Conservation (phyloP, 257 asterid species). For the Linderniella brevidens region DNA sequence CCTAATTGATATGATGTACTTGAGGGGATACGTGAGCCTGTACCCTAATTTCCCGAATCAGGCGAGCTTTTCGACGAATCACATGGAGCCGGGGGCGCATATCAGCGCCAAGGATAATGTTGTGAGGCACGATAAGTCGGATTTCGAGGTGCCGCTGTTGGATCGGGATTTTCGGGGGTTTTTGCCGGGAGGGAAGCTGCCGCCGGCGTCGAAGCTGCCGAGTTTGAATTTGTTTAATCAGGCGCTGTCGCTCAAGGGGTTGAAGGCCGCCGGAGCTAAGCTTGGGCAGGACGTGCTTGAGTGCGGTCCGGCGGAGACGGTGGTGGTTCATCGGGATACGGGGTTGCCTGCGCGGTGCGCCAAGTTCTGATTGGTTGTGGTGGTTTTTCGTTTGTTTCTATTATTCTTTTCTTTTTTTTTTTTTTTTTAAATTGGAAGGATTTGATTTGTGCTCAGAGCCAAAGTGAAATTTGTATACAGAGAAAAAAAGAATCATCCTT, state of each 20-base stretch:
- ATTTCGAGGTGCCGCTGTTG: conserved; percentile 79
- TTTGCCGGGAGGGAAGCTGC: conserved; percentile 71
- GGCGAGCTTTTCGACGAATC: conserved; percentile 84
- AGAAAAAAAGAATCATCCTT: too few species aligned
- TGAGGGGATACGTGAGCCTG: conserved; percentile 71
- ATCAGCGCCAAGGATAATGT: conserved; percentile 74
- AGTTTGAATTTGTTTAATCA: conserved; percentile 66
- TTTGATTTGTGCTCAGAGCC: too few species aligned
- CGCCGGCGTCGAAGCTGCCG: conserved; percentile 71
- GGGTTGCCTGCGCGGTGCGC: conserved; percentile 82
- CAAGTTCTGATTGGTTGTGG: background rate
- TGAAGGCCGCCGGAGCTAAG: conserved; percentile 85
- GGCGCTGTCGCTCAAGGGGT: conserved; percentile 61
- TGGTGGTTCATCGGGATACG: conserved; percentile 37
- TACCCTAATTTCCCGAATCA: conserved; percentile 89
- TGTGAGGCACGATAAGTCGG: conserved; percentile 49
- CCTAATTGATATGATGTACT: conserved; percentile 84
- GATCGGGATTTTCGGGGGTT: conserved; percentile 39
- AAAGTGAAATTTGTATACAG: too few species aligned
- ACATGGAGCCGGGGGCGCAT: conserved; percentile 96
- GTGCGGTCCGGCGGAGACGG: conserved; percentile 36
- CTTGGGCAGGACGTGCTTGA: conserved; percentile 59
- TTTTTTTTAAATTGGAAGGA: too few species aligned
- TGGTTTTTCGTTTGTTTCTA: too few species aligned
- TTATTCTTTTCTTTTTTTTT: too few species aligned